phyloP scores from a whole-genome alignment of 2,329 filamentous ascomycete genomes.

The Thermomyces lanuginosus region DNA sequence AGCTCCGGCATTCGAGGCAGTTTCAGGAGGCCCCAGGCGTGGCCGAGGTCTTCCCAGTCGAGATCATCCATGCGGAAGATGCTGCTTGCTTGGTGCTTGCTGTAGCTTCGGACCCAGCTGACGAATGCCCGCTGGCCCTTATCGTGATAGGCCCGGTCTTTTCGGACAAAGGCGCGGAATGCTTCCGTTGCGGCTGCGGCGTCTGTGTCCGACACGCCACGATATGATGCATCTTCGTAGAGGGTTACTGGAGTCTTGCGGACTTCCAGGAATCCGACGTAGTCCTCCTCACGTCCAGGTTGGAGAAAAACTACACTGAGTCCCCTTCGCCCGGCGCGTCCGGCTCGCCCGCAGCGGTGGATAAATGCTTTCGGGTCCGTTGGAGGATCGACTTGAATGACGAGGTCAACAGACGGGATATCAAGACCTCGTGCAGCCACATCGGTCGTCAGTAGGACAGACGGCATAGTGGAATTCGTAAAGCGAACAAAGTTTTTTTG shows the following conservation, averaged over 20 bases:
- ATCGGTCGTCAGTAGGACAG: constrained; percentile 80
- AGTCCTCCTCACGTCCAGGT: constrained; percentile 75
- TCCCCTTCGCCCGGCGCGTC: constrained; percentile 51
- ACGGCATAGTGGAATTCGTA: constrained; percentile 54
- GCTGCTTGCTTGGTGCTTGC: constrained; percentile 74
- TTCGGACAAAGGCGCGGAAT: constrained; percentile 42
- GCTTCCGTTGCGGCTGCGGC: constrained; percentile 39
- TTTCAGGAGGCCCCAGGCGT: constrained; percentile 70
- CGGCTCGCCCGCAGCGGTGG: constrained; percentile 48
- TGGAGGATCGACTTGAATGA: constrained; percentile 71
- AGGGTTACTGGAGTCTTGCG: constrained; percentile 67
- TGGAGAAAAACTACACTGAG: constrained; percentile 74
- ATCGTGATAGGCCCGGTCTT: constrained; percentile 57
- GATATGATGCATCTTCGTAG: constrained; percentile 42
- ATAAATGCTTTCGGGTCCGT: constrained; percentile 76
- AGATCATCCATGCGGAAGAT: constrained; percentile 75
- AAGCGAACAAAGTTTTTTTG: constrained; percentile 78
- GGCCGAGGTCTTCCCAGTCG: constrained; percentile 67
- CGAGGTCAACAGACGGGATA: constrained; percentile 79
- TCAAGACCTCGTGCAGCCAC: constrained; percentile 81
- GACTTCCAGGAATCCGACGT: constrained; percentile 70
- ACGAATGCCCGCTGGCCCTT: constrained; percentile 86
- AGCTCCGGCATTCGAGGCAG: constrained; percentile 91
- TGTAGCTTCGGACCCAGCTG: constrained; percentile 81
- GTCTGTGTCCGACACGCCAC: constrained; percentile 44